Percentiles rank a stretch among this genome's conserved stretches.
These are phyloP conservation scores for Komagataella populi DNA, from an alignment of 805 yeast genomes.

Conservation along the genomic window DNA sequence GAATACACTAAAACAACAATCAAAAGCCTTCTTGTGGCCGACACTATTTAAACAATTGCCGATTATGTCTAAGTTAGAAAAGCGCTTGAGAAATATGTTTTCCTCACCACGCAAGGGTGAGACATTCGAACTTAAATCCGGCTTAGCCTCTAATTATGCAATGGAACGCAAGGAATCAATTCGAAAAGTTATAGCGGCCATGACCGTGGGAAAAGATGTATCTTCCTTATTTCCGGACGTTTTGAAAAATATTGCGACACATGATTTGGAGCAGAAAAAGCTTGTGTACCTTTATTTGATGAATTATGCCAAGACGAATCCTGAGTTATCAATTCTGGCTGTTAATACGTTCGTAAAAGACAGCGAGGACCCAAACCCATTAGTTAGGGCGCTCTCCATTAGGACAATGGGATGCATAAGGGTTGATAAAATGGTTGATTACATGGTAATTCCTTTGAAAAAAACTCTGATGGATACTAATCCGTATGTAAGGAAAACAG, in stretches of 20 bases:
- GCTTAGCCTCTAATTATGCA: conserved; percentile 89
- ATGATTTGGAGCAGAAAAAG: conserved; percentile 92
- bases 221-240: conserved; percentile 92
- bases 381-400: conserved; percentile 90
- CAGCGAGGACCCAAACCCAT: conserved; percentile 92
- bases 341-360: conserved; percentile 94
- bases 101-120: conserved; percentile 47
- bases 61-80: conserved; percentile 17
- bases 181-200: conserved; percentile 91
- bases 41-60: conserved; percentile 2
- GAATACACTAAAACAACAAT: background rate
- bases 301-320: conserved; percentile 95
- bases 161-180: conserved; percentile 93
- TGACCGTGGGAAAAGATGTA: conserved; percentile 97
- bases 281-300: conserved; percentile 86
- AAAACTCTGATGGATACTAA: conserved; percentile 83
- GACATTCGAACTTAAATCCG: conserved; percentile 80
- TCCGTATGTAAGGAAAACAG: conserved; percentile 95
- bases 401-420: conserved; percentile 98
- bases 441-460: conserved; percentile 80
- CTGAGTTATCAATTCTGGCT: conserved; percentile 90
- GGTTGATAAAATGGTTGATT: conserved; percentile 90
- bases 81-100: conserved; percentile 26
- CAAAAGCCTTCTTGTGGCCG: conserved; percentile 5
- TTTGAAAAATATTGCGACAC: conserved; percentile 90